phyloP scores from a whole-genome alignment of 2,329 filamentous ascomycete species.

The Pochonia chlamydosporia region DNA sequence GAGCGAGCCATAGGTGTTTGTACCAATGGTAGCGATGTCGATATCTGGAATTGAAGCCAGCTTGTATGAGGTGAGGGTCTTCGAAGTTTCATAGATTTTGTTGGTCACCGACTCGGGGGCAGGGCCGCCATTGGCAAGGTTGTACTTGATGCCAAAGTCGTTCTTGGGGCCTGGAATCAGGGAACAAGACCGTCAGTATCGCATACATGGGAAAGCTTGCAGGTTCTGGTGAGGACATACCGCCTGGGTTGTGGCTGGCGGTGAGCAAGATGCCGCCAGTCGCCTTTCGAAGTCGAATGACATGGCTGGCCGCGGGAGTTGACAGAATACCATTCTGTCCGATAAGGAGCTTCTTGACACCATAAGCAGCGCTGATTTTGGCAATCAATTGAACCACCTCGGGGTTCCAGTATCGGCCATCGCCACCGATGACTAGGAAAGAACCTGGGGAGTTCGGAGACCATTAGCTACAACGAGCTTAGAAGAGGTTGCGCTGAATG shows the following conservation, averaged over 20 bases:
- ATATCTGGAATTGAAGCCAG: conserved; percentile 81
- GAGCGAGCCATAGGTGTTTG: conserved; percentile 74
- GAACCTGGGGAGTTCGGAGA: conserved; percentile 41
- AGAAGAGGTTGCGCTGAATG: conserved; percentile 1
- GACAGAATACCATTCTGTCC: conserved; percentile 95
- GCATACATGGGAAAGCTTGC: neutral
- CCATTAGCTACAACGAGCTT: conserved; percentile 11
- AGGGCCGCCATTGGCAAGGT: conserved; percentile 90
- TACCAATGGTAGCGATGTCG: conserved; percentile 77
- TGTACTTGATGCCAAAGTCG: conserved; percentile 99
- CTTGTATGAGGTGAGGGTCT: conserved; percentile 87
- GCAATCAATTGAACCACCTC: conserved; percentile 95
- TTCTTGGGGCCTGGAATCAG: conserved; percentile 66
- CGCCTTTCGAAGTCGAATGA: conserved; percentile 91
- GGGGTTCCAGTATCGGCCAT: conserved; percentile 95
- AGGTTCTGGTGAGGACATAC: conserved; percentile 43
- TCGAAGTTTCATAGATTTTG: conserved; percentile 93
- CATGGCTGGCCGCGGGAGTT: conserved; percentile 90
- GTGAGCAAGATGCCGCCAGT: conserved; percentile 96
- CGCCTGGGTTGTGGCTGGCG: conserved; percentile 96
- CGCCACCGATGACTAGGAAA: conserved; percentile 93
- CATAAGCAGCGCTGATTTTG: conserved; percentile 94
- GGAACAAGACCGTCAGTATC: neutral
- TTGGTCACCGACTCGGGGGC: conserved; percentile 95
- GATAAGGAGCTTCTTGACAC: conserved; percentile 97